A percentile compares a stretch with the other conserved stretches of the same genome.
These are phyloP conservation scores for Pleurozium schreberi DNA, from an alignment of 225 moss, liverwort and hornwort species.

Conservation along the genomic window DNA sequence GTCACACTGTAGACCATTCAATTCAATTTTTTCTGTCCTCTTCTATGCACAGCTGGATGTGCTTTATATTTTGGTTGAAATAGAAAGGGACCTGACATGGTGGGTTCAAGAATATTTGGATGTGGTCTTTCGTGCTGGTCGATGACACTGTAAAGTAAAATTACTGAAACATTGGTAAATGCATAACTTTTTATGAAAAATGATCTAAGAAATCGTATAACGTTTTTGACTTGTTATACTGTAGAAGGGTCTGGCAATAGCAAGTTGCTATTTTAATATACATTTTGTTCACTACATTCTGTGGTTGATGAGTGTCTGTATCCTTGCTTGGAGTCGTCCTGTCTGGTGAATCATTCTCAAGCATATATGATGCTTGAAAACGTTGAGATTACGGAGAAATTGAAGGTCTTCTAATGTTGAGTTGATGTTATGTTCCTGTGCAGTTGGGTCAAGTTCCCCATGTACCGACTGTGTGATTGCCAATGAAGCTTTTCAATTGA, in stretches of 20 bases:
- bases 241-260: background rate
- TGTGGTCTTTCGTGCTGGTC: background rate
- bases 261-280: background rate
- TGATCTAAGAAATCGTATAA: background rate
- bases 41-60: background rate
- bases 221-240: background rate
- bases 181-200: background rate
- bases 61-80: background rate
- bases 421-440: background rate
- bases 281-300: background rate
- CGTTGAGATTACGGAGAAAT: background rate
- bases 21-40: background rate
- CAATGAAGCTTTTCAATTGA: background rate
- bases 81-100: background rate
- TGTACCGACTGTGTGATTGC: slow-evolving; percentile 7
- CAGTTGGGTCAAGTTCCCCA: slow-evolving; percentile 36
- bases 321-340: background rate
- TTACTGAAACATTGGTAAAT: background rate
- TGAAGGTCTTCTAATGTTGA: background rate
- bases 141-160: background rate
- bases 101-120: background rate
- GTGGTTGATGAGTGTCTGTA: background rate
- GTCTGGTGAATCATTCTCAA: background rate
- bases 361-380: background rate
- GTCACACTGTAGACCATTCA: background rate